Evolutionary conservation across 1,284 basidiomycete species (phyloP).

Genomic region (Ustilago trichophora): DNA sequence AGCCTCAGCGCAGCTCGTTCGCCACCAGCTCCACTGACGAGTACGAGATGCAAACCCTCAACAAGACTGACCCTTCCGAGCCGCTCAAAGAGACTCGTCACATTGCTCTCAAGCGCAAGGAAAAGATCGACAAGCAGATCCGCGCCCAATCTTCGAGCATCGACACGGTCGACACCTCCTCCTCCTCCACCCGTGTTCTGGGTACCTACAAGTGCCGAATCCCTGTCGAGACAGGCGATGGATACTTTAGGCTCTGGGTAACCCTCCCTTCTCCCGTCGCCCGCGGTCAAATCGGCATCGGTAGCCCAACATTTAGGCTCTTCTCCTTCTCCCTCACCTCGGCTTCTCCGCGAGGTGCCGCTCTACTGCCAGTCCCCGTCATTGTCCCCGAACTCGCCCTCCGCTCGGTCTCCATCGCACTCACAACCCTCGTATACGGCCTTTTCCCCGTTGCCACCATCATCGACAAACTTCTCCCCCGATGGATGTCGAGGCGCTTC

Average conservation of each 20-base stretch:
- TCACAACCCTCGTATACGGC: conserved; percentile 47
- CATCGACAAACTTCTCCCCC: conserved; percentile 51
- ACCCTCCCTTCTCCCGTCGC: conserved; percentile 29
- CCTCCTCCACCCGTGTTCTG: conserved; percentile 23
- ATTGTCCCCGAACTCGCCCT: conserved; percentile 52
- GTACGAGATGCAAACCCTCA: conserved; percentile 41
- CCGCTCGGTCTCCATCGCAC: conserved; percentile 38
- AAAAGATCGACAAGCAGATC: conserved; percentile 48
- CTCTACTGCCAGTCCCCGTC: conserved; percentile 51
- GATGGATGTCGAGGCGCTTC: conserved; percentile 37
- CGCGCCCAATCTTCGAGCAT: conserved; percentile 20
- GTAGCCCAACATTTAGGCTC: conserved; percentile 51
- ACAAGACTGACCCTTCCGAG: conserved; percentile 1
- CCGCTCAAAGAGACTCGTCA: conserved; percentile 20
- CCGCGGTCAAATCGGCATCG: conserved; percentile 17
- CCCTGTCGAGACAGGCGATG: conserved; percentile 50
- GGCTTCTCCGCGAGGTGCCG: conserved; percentile 50
- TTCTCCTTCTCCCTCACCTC: conserved; percentile 55
- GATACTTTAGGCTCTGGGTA: conserved; percentile 54
- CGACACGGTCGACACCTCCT: conserved; percentile 19
- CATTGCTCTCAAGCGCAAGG: conserved; percentile 28
- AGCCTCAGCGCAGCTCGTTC: conserved; percentile 7
- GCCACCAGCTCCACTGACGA: conserved; percentile 7
- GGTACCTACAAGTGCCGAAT: conserved; percentile 49
- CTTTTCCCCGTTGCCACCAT: conserved; percentile 54